phyloP scores from a whole-genome alignment of 139 green algal species.

The Chlorella vulgaris region DNA sequence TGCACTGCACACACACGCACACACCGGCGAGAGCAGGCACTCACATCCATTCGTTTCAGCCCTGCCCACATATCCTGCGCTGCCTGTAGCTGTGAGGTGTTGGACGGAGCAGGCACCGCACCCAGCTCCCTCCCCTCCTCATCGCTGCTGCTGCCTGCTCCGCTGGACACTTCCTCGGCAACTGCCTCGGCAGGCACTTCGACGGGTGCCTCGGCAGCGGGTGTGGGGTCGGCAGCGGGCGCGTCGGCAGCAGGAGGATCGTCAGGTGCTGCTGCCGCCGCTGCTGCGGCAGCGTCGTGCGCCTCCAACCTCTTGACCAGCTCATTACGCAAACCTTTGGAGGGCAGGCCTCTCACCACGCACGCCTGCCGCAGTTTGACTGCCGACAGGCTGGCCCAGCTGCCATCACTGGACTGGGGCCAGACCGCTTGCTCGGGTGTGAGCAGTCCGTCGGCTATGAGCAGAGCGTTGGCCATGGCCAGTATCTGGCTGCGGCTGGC shows the following conservation, averaged over 20 bases:
- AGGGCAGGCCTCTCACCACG: slow-evolving; percentile 4
- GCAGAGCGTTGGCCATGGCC: slow-evolving; percentile 30
- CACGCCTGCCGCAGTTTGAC: slow-evolving; percentile 19
- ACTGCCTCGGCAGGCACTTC: too few relatives aligned
- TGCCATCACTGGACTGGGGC: background rate
- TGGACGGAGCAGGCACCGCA: too few relatives aligned
- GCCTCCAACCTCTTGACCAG: slow-evolving; percentile 28
- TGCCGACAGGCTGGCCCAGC: slow-evolving; percentile 16
- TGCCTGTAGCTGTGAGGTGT: slow-evolving; percentile 25
- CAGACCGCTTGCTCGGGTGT: background rate
- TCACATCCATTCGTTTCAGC: slow-evolving; percentile 19
- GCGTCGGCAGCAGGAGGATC: background rate
- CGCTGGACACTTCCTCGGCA: too few relatives aligned
- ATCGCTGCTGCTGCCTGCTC: slow-evolving; percentile 4
- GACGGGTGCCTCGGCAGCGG: too few relatives aligned
- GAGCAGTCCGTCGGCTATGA: slow-evolving; percentile 22
- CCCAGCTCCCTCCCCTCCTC: too few relatives aligned
- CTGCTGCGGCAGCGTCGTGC: background rate
- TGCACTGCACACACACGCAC: too few relatives aligned
- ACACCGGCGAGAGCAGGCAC: background rate
- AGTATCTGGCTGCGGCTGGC: background rate
- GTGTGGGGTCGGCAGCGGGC: too few relatives aligned
- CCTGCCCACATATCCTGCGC: slow-evolving; percentile 7
- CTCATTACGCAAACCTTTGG: slow-evolving; percentile 29
- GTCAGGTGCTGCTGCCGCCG: background rate